Evolutionary conservation across 108 stramenopile genomes (phyloP).

Genomic region (Chaetoceros tenuissimus): DNA sequence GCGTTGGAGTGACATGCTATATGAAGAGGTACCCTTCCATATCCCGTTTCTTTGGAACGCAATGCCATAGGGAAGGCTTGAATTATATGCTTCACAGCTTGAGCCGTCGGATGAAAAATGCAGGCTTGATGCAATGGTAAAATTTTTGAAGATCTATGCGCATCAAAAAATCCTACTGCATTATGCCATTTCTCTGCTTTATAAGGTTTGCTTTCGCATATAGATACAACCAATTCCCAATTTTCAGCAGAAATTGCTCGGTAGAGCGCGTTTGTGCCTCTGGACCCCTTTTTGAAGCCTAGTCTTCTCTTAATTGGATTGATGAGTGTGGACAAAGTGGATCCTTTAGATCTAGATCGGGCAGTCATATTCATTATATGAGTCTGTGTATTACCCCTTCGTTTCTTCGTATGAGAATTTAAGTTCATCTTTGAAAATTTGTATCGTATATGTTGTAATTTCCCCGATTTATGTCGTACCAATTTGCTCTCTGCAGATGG

Average conservation of each 20-base stretch:
- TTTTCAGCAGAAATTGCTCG: not conserved
- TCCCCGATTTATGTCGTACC: too few species aligned
- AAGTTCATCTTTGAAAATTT: too few species aligned
- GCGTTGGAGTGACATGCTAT: constrained; percentile 30
- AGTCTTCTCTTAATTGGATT: not conserved
- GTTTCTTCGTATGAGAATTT: too few species aligned
- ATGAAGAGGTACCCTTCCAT: constrained; percentile 16
- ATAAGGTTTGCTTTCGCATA: not conserved
- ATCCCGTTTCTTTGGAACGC: constrained; percentile 10
- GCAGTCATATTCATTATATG: not conserved
- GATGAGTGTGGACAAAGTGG: not conserved
- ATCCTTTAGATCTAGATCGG: not conserved
- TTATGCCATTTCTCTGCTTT: not conserved
- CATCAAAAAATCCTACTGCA: constrained; percentile 20
- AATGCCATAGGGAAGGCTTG: constrained; percentile 13
- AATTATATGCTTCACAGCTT: constrained; percentile 11
- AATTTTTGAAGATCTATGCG: constrained; percentile 9
- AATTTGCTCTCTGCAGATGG: too few species aligned
- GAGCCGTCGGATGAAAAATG: constrained; percentile 14
- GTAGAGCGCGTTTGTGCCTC: not conserved
- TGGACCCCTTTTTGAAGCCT: not conserved
- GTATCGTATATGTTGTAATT: too few species aligned
- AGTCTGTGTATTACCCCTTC: not conserved
- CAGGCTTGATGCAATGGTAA: constrained; percentile 31
- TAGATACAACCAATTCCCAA: not conserved